Conservation (phyloP, 371 early-diverging fungal genomes). For the Mycotypha africana region DNA sequence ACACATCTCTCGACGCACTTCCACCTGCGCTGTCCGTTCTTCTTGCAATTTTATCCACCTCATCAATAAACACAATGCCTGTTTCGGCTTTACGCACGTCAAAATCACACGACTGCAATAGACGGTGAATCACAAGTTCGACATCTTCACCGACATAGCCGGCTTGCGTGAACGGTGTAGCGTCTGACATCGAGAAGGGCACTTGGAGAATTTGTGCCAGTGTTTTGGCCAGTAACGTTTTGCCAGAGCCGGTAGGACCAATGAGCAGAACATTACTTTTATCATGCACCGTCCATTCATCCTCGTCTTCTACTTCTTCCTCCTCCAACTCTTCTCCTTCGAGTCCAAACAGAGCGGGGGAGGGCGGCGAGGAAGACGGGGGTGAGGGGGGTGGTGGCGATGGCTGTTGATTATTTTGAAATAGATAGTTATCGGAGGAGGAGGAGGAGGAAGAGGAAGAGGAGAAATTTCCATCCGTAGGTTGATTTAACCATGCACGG, state of each 20-base stretch:
- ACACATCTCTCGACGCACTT: conserved; percentile 83
- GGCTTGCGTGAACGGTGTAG: conserved; percentile 89
- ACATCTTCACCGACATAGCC: conserved; percentile 96
- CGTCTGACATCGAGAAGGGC: conserved; percentile 91
- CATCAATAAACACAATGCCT: conserved; percentile 93
- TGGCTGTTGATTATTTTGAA: too few species aligned
- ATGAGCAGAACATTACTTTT: conserved; percentile 87
- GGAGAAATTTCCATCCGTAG: too few species aligned
- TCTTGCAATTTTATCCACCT: conserved; percentile 86
- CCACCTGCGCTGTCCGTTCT: conserved; percentile 71
- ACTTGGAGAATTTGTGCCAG: conserved; percentile 83
- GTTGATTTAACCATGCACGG: conserved; percentile 31
- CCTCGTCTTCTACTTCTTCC: conserved; percentile 3
- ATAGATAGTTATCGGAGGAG: too few species aligned
- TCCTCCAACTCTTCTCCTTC: too few species aligned
- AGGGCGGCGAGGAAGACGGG: too few species aligned
- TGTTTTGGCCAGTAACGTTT: conserved; percentile 82
- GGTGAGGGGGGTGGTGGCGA: too few species aligned
- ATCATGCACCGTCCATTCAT: conserved; percentile 58
- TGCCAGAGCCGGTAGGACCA: conserved; percentile 82
- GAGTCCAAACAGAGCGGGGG: too few species aligned
- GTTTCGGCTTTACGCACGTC: conserved; percentile 82
- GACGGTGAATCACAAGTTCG: conserved; percentile 78
- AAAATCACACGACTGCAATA: conserved; percentile 84
- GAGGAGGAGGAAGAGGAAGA: too few species aligned